phyloP scores from a whole-genome alignment of 2,329 filamentous ascomycete species.

The Xylariales sp. region DNA sequence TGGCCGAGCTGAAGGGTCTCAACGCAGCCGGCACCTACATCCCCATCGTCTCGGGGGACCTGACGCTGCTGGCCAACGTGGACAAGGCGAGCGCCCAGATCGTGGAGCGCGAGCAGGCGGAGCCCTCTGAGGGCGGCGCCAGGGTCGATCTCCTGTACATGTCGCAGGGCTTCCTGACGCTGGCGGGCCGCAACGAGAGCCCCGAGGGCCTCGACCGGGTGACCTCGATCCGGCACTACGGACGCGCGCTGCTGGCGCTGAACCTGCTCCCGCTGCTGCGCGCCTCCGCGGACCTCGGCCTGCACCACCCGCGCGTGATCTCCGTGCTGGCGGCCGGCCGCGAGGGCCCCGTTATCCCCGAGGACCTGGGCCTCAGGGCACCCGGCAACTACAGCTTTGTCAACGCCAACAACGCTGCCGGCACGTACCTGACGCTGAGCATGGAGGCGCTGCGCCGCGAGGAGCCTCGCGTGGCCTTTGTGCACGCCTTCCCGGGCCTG shows the following conservation, averaged over 20 bases:
- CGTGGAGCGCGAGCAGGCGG: background rate
- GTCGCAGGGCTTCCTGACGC: constrained; percentile 3
- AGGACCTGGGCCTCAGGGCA: constrained; percentile 1
- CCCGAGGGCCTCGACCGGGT: constrained; percentile 1
- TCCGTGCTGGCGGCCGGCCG: background rate
- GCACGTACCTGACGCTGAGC: constrained; percentile 1
- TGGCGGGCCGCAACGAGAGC: background rate
- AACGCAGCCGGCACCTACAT: background rate
- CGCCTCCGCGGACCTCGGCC: background rate
- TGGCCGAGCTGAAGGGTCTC: constrained; percentile 1
- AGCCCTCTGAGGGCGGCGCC: too few species aligned
- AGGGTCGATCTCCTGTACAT: constrained; percentile 5
- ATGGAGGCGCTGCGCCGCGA: constrained; percentile 1
- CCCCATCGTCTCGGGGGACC: background rate
- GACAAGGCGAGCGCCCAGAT: background rate
- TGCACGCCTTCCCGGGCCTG: constrained; percentile 3
- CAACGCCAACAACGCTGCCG: background rate
- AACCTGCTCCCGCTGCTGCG: constrained; percentile 1
- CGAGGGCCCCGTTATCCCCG: background rate
- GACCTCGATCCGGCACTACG: constrained; percentile 4
- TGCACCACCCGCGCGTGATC: constrained; percentile 4
- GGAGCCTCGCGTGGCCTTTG: constrained; percentile 2
- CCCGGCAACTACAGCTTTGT: constrained; percentile 1
- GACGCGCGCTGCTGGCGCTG: background rate
- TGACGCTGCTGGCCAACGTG: constrained; percentile 2